Percentiles rank a stretch among this genome's conserved stretches.
Evolutionary conservation across 192 early-diverging fungal species (phyloP).

Genomic region (Mortierella alpina): DNA sequence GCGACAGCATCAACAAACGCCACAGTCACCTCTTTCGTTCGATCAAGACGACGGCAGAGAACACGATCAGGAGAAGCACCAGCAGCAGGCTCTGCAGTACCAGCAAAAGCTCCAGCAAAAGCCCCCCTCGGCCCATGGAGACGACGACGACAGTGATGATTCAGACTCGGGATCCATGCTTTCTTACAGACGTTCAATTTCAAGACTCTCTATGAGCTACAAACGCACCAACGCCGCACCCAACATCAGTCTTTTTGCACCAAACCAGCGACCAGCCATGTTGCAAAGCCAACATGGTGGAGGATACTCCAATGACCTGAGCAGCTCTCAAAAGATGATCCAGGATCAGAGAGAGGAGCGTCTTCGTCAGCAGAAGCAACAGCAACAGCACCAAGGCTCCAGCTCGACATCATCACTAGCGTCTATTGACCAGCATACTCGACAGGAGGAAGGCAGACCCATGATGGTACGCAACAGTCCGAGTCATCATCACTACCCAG

Average conservation of each 20-base stretch:
- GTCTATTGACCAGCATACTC: constrained; percentile 17
- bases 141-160: constrained; percentile 41
- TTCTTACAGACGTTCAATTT: constrained; percentile 42
- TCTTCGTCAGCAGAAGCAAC: constrained; percentile 35
- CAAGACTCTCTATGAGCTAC: constrained; percentile 41
- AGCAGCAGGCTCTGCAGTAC: constrained; percentile 35
- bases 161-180: constrained; percentile 47
- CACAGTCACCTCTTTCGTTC: constrained; percentile 1
- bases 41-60: constrained; percentile 15
- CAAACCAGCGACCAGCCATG: constrained; percentile 32
- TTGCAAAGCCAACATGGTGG: not conserved
- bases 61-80: constrained; percentile 16
- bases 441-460: constrained; percentile 28
- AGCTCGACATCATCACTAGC: not conserved
- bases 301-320: constrained; percentile 4
- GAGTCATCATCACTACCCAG: not conserved
- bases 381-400: constrained; percentile 19
- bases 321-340: constrained; percentile 45
- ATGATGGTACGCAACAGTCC: constrained; percentile 6
- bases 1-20: constrained; percentile 11
- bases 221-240: constrained; percentile 35
- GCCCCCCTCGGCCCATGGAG: constrained; percentile 26
- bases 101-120: constrained; percentile 51
- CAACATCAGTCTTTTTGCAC: constrained; percentile 43
- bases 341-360: constrained; percentile 49